Evolutionary conservation across 179 eudicot species (phyloP), one percentile per base, ranked within the genome.

Genomic region (Kewa caespitosa): DNA sequence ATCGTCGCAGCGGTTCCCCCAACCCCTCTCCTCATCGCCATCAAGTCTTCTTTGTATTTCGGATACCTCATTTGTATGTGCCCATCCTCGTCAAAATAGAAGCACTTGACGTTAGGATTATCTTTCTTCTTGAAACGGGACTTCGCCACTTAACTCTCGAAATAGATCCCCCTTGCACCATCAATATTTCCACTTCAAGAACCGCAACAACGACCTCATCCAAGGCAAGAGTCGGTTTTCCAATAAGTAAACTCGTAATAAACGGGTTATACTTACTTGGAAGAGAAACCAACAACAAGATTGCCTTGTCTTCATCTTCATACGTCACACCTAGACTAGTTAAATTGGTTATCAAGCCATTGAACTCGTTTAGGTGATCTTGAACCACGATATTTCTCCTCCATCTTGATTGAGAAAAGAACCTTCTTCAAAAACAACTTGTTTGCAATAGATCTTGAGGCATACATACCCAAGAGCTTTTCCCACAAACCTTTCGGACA

Each of bases 321-420:
- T 38, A 38, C 22, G 22, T 38, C 4, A n/a, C 50, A 39, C 41
- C 52, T 32, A 67, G 41, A 61, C 66, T 61, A 1, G 36, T n/a
- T 8, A 61, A 61, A 8, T 32, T 37, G 66, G 66, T 61, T 22
- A 39, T 67, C 71, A 67, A 25, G 28, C 71, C 31, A 67, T 37
- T 38, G 34, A 38, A 67, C 12, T 12, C 9, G 52, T 67, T 67
- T 27, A 38, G 31, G 27, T 67, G 71, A 41, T 67, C 50, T 10
- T 39, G 32, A 3, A 41, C 2, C 5, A 1, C 20, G n/a, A 13
- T 25, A 33, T 1, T 38, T 14, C 1, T 39, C 71, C 52, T 1
- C 20, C 71, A 67, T 41, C 43, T 66, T 25, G 43, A 66, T 66
- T 25, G 43, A 66, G 69, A 12, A n/a, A 67, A 67, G 28, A 38